Evolutionary conservation across 345 rosid species (phyloP).

Genomic region (Arabidopsis suecica): DNA sequence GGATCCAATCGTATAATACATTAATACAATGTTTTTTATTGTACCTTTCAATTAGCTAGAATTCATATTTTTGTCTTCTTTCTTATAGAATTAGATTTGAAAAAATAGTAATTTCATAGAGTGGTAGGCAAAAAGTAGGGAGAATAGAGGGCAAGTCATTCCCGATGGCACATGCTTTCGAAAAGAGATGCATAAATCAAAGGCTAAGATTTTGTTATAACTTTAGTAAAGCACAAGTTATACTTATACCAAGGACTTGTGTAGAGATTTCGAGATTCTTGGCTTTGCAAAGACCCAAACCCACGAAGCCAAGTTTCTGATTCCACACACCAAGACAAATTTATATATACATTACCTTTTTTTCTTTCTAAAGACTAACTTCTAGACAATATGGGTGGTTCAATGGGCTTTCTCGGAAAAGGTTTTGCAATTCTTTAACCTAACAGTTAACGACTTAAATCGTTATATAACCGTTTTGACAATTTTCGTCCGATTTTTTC

Average conservation of each 20-base stretch:
- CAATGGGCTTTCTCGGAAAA: conserved; percentile 65
- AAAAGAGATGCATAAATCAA: too few species aligned
- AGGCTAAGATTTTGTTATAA: not conserved
- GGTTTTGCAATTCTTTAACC: conserved; percentile 46
- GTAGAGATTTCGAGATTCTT: conserved; percentile 23
- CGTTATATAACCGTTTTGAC: not conserved
- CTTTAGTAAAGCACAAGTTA: conserved; percentile 7
- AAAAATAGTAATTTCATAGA: not conserved
- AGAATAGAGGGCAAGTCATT: too few species aligned
- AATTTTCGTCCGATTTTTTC: not conserved
- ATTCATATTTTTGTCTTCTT: conserved; percentile 18
- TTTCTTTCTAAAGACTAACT: not conserved
- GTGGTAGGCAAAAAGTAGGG: not conserved
- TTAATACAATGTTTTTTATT: conserved; percentile 9
- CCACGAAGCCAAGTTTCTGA: conserved; percentile 23
- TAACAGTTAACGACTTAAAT: not conserved
- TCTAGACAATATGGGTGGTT: conserved; percentile 59
- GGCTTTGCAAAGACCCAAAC: conserved; percentile 34
- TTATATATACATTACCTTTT: not conserved
- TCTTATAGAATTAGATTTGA: not conserved
- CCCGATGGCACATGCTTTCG: too few species aligned
- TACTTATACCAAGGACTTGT: conserved; percentile 30
- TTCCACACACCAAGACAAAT: conserved; percentile 2
- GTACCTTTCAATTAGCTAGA: conserved; percentile 12
- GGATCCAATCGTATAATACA: not conserved